Evolutionary conservation across 2,329 filamentous ascomycete species (phyloP), one percentile per base, ranked within the genome.

Genomic region (Ilyonectria destructans): DNA sequence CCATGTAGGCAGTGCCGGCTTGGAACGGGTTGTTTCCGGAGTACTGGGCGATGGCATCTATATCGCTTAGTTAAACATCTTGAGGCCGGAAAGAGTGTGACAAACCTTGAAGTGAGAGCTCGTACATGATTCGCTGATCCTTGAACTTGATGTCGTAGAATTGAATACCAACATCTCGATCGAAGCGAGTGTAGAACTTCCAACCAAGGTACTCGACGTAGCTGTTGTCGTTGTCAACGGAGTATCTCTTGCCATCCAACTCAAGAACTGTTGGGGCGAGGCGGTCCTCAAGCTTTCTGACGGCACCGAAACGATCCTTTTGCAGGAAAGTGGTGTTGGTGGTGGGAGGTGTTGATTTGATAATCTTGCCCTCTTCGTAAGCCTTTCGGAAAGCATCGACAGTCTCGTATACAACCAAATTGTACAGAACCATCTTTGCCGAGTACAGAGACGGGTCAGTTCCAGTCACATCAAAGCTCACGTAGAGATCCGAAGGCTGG

Each of bases 201-300:
- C 66, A 72, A 35, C 70, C 70, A 10, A 72, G 57, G 48, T 72
- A 72, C 43, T 72, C 70, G 7, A 72, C 54, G 59, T 72, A 72
- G 13, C 65, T 59, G 65, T 72, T 72, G 26, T 69, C 49, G 23
- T 52, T 69, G 48, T 72, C 70, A 13, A 72, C 58, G 52, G 67
- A 70, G 61, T 63, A 70, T 8, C 70, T 54, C 68, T 72, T 72
- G 26, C 69, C 69, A 29, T 69, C 68, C 8, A 62, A 62, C 40
- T 64, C 68, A 13, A 69, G 40, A 15, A 70, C 35, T 6, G 68
- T 62, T 0, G 70, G 70, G 6, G 70, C 70, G 48, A 72, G 49
- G 6, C 68, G 65, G 23, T 70, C 63, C 56, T 72, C 70, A 5
- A 72, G 57, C 21, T 72, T 69, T 37, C 70, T 43, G 7, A 58